Percentiles rank a stretch among this genome's conserved stretches.
These are phyloP conservation scores for Leucaena leucocephala DNA, from an alignment of 306 rosid species.

Conservation along the genomic window DNA sequence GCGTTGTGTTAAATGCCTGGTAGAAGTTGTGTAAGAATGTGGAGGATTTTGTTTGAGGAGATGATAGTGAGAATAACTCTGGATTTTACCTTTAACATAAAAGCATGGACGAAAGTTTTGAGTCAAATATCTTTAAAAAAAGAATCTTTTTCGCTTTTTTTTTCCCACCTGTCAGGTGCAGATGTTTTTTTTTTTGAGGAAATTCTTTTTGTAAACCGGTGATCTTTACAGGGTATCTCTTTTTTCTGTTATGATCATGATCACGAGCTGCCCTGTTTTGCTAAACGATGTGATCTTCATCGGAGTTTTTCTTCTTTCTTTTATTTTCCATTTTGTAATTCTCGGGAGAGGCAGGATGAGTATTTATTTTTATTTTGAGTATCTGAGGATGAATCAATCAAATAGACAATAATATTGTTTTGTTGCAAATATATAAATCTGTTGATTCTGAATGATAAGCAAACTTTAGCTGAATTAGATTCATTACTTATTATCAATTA, in stretches of 20 bases:
- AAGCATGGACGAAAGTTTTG: neutral
- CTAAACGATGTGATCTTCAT: neutral
- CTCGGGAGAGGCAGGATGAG: neutral
- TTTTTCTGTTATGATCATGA: neutral
- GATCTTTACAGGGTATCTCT: neutral
- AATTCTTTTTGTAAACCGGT: slow-evolving; percentile 2
- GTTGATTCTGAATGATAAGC: slow-evolving; percentile 14
- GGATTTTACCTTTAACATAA: neutral
- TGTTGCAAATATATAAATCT: neutral
- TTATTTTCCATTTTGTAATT: neutral
- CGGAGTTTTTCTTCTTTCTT: neutral
- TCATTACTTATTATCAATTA: neutral
- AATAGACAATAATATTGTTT: neutral
- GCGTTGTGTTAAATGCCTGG: neutral
- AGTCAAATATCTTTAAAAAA: neutral
- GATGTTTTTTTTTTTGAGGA: neutral
- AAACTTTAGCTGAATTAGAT: slow-evolving; percentile 11
- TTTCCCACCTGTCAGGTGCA: neutral
- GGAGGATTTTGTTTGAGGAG: slow-evolving; percentile 22
- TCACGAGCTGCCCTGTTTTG: slow-evolving; percentile 2
- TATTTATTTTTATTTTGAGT: neutral
- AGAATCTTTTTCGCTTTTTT: neutral
- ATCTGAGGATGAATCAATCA: slow-evolving; percentile 7
- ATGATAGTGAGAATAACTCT: neutral
- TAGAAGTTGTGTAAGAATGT: neutral